Percentiles rank a stretch among this genome's conserved stretches.
phyloP scores from a whole-genome alignment of 2,329 filamentous ascomycete genomes.

The Talaromyces amestolkiae region DNA sequence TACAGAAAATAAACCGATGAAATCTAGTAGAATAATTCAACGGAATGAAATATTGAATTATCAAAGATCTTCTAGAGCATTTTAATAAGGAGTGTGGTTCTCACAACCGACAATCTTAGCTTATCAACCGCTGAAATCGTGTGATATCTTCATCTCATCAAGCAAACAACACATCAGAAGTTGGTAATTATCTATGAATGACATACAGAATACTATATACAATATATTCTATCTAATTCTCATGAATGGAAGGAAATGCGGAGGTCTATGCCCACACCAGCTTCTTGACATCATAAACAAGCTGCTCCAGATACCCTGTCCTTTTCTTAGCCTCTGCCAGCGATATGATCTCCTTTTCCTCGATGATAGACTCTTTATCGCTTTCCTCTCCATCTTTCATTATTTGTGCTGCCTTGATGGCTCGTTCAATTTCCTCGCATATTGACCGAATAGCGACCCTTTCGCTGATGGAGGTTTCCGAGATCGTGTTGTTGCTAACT shows the following conservation, averaged over 20 bases:
- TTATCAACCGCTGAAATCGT: not conserved
- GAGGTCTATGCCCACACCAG: conserved; percentile 70
- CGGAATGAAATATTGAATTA: too few relatives aligned
- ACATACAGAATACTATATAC: not conserved
- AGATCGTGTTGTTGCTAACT: conserved; percentile 20
- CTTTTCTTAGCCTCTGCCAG: conserved; percentile 80
- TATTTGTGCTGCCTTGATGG: conserved; percentile 53
- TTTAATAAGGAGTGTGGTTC: too few relatives aligned
- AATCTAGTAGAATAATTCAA: too few relatives aligned
- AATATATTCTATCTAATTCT: not conserved
- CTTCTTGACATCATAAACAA: conserved; percentile 89
- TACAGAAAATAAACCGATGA: too few relatives aligned
- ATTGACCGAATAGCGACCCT: conserved; percentile 60
- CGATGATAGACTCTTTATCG: conserved; percentile 38
- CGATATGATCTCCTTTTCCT: conserved; percentile 72
- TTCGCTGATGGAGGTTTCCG: conserved; percentile 41
- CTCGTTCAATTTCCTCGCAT: conserved; percentile 71
- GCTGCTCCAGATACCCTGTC: conserved; percentile 79
- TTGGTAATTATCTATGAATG: too few relatives aligned
- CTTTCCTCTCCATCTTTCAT: conserved; percentile 27
- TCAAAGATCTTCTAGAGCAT: too few relatives aligned
- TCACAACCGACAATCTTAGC: not conserved
- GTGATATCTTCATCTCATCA: not conserved
- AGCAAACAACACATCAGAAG: not conserved
- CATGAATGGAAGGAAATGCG: not conserved